These are phyloP conservation scores for Calonectria pauciramosa DNA, from an alignment of 2,329 filamentous ascomycete species.

Conservation along the genomic window DNA sequence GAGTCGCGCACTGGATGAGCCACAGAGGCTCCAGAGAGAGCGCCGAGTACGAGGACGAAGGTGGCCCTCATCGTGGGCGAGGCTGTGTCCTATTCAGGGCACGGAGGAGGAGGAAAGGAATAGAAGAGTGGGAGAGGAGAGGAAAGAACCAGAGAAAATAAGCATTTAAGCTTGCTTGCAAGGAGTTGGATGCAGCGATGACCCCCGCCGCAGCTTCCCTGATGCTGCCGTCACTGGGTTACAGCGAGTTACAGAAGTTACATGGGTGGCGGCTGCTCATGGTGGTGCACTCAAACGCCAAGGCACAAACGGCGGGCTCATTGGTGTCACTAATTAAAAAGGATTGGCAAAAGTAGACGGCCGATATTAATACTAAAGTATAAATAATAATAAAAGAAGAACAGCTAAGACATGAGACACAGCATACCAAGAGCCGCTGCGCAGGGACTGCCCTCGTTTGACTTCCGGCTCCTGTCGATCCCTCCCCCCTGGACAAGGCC, in stretches of 20 bases:
- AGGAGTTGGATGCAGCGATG: neutral
- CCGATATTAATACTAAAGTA: neutral
- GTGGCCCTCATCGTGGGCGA: neutral
- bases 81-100: neutral
- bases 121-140: neutral
- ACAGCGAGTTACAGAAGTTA: neutral
- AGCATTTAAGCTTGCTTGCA: neutral
- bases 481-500: neutral
- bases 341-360: neutral
- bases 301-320: neutral
- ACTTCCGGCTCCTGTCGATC: neutral
- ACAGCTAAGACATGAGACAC: neutral
- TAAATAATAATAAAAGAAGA: too few relatives aligned
- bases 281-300: neutral
- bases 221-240: neutral
- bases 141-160: neutral
- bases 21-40: neutral
- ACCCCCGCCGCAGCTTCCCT: neutral
- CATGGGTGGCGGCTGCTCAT: neutral
- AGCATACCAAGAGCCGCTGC: neutral
- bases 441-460: neutral
- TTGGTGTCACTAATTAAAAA: neutral
- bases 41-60: neutral
- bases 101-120: neutral
- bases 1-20: neutral